Evolutionary conservation across 306 rosid genomes (phyloP), one percentile per base, ranked within the genome.

Genomic region (Begonia fuchsioides): DNA sequence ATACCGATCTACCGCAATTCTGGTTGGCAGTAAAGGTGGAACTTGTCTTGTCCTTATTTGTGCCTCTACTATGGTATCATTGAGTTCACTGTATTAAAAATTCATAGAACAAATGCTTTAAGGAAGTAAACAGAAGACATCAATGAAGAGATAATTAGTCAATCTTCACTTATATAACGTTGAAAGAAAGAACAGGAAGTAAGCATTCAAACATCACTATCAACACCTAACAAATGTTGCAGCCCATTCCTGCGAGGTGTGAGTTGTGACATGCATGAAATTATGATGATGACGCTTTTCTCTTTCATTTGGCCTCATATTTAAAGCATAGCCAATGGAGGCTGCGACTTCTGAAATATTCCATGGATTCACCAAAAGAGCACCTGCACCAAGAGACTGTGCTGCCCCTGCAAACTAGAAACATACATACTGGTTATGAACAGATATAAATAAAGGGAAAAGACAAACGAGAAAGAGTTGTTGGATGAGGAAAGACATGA

Each of bases 241-340:
- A 53, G 97, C 97, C 97, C 97, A 90, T 73, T 90, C 97, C 50
- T 76, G 95, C 32, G 97, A 90, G 5, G 95, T 90, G 64, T 90
- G 97, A 74, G 93, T 72, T 40, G 81, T 84, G 39, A 90, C 97
- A 44, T 90, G 93, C 86, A 74, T 76, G 71, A 90, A 90, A 63
- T 90, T 90, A 65, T 78, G 78, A 50, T 74, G 93, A 67, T 90
- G 97, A 44, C 97, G 71, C 61, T 85, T 90, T 60, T 90, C 93
- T 75, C 95, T 78, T 72, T 90, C 97, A 32, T 84, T 87, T 44
- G 97, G 82, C 40, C 76, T 74, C 97, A 90, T 84, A 67, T 81
- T 74, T 62, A 90, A 72, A 44, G 97, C 95, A 54, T 90, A 84
- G 50, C 82, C 82, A 57, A 90, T 90, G 58, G 97, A 79, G 66